These are phyloP conservation scores for Metschnikowia drakensbergensis DNA, from an alignment of 805 yeast species.

Conservation along the genomic window DNA sequence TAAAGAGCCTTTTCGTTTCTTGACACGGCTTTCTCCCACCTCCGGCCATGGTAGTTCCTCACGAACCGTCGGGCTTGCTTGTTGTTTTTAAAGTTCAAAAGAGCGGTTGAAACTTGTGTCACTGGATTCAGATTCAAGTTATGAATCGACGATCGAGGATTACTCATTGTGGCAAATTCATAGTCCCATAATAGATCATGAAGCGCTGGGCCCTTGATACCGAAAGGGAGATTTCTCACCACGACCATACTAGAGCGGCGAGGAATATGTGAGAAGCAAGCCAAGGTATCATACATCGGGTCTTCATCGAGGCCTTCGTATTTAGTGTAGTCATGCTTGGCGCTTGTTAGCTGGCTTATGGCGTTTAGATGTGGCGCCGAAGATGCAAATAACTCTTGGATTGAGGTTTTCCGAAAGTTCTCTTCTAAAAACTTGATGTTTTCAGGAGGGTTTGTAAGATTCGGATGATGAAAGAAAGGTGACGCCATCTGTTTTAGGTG, in stretches of 20 bases:
- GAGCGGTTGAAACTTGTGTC: constrained; percentile 24
- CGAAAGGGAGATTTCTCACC: constrained; percentile 47
- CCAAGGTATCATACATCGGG: constrained; percentile 17
- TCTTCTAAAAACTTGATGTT: constrained; percentile 5
- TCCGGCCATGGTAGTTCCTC: constrained; percentile 49
- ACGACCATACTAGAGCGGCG: constrained; percentile 29
- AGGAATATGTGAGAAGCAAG: constrained; percentile 17
- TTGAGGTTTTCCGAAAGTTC: constrained; percentile 3
- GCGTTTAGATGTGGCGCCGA: constrained; percentile 8
- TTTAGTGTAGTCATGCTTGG: constrained; percentile 8
- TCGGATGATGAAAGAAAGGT: constrained; percentile 20
- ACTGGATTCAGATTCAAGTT: constrained; percentile 25
- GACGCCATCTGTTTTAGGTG: constrained; percentile 28
- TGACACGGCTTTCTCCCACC: constrained; percentile 30
- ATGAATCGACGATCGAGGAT: constrained; percentile 20
- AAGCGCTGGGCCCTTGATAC: constrained; percentile 35
- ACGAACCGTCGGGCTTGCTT: constrained; percentile 50
- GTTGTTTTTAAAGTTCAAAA: constrained; percentile 44
- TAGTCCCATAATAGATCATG: constrained; percentile 48
- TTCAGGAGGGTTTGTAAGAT: neutral
- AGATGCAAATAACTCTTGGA: constrained; percentile 6
- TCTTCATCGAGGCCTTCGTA: constrained; percentile 7
- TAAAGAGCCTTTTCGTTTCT: constrained; percentile 28
- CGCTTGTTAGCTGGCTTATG: neutral
- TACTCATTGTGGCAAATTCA: constrained; percentile 30